Base-by-base conservation (phyloP, 2,329 filamentous ascomycete species). In the Seiridium cupressi region DNA sequence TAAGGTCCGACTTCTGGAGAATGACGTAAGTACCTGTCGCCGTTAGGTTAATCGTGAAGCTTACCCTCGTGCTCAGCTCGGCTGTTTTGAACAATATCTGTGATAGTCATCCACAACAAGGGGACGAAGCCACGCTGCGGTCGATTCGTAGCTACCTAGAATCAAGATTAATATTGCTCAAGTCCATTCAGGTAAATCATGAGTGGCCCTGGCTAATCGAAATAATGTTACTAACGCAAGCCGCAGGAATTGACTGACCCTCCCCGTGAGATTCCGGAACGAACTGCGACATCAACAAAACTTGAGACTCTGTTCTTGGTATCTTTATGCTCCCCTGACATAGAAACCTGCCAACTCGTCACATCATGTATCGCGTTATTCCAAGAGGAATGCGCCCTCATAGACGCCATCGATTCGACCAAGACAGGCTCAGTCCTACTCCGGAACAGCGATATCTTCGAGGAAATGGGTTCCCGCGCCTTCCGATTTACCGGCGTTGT, bases 401-500 rank as follows among this genome's bases (percentile, higher is more conserved):
- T 87, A 18, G 81, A 86, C 61, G 76, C 78, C 31, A 76, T 79
- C 35, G 80, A 83, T 58, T 74, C 80, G 3, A 73, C 77, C 13
- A 86, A 86, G 63, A 74, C 79, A 3, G 76, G 81, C 8, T 73
- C 80, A 18, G 79, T 83, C 0, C 73, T 88, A 11, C 76, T 88
- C 51, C 82, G 84, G 42, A 90, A 90, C 63, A 79, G 79, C 40
- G 82, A 86, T 5, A 75, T 87, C 1, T 89, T 87, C 62, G 74
- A 78, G 32, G 86, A 89, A 63, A 84, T 90, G 56, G 81, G 85
- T 1, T 88, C 86, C 1, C 83, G 81, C 47, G 82, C 81, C 1
- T 90, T 89, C 67, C 80, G 85, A 35, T 88, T 90, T 66, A 90
- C 88, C 6, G 88, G 88, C 1, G 73, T 89, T 6, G 88, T 90